These are phyloP conservation scores for Metschnikowia picachoensis DNA, from an alignment of 805 yeast genomes.

Conservation along the genomic window DNA sequence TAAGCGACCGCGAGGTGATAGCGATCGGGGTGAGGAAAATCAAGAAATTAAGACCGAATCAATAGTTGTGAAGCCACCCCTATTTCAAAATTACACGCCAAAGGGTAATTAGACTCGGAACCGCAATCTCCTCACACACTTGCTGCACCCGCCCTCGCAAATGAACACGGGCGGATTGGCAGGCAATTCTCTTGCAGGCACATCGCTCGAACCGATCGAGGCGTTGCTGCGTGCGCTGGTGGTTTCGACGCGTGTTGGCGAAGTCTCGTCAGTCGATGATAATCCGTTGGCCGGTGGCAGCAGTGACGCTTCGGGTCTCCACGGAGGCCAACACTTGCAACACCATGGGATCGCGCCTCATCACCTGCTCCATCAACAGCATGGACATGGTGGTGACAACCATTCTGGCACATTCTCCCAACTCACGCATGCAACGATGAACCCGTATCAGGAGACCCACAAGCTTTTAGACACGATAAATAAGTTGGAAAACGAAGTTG, in stretches of 20 bases:
- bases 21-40: conserved; percentile 4
- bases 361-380: conserved; percentile 8
- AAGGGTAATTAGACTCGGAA: no score
- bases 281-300: conserved; percentile 1
- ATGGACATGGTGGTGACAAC: neutral
- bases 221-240: conserved; percentile 14
- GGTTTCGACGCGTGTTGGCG: conserved; percentile 10
- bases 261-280: conserved; percentile 11
- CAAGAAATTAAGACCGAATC: neutral
- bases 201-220: conserved; percentile 16
- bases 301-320: conserved; percentile 5
- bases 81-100: no score
- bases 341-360: conserved; percentile 14
- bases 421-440: conserved; percentile 1
- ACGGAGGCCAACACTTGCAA: conserved; percentile 3
- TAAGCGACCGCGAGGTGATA: neutral
- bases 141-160: neutral
- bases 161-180: conserved; percentile 17
- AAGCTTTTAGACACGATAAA: conserved; percentile 13
- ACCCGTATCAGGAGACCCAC: conserved; percentile 13
- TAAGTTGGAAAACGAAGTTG: conserved; percentile 28
- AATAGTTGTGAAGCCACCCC: neutral
- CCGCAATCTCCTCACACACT: no score
- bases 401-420: conserved; percentile 4
- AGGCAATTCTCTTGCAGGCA: conserved; percentile 10